Evolutionary conservation across 768 basidiomycete genomes (phyloP).

Genomic region (Coprinellus micaceus): DNA sequence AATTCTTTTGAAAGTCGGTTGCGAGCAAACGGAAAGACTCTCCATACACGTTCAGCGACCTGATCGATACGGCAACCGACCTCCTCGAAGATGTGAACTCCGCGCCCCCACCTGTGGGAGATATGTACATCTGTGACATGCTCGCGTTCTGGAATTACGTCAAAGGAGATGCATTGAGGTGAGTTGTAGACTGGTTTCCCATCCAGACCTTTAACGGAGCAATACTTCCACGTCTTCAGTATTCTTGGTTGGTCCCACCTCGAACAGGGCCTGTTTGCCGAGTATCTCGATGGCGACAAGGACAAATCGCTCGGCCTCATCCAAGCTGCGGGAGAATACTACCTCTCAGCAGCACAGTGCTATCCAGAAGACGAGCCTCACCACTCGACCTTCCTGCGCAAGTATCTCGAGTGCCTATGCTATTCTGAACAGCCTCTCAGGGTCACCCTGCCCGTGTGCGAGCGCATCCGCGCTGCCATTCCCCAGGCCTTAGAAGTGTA

Average conservation of each 20-base stretch:
- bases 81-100: not conserved
- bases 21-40: not conserved
- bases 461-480: conserved; percentile 20
- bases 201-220: not conserved
- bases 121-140: not conserved
- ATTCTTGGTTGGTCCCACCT: conserved; percentile 23
- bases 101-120: not conserved
- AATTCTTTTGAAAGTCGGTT: not conserved
- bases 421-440: conserved; percentile 19
- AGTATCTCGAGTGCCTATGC: conserved; percentile 32
- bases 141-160: conserved; percentile 30
- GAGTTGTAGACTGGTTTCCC: conserved; percentile 6
- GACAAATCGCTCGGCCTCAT: too few species aligned
- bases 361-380: conserved; percentile 39
- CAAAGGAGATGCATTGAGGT: conserved; percentile 34
- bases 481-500: conserved; percentile 16
- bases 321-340: not conserved
- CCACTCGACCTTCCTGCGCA: conserved; percentile 25
- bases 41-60: conserved; percentile 23
- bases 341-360: conserved; percentile 11
- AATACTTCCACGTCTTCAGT: conserved; percentile 20
- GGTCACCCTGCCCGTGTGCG: conserved; percentile 21
- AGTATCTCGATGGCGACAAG: not conserved
- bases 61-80: conserved; percentile 24
- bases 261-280: conserved; percentile 17